Base-by-base conservation (phyloP, 176 grass and related monocot species). In the Oryza punctata region DNA sequence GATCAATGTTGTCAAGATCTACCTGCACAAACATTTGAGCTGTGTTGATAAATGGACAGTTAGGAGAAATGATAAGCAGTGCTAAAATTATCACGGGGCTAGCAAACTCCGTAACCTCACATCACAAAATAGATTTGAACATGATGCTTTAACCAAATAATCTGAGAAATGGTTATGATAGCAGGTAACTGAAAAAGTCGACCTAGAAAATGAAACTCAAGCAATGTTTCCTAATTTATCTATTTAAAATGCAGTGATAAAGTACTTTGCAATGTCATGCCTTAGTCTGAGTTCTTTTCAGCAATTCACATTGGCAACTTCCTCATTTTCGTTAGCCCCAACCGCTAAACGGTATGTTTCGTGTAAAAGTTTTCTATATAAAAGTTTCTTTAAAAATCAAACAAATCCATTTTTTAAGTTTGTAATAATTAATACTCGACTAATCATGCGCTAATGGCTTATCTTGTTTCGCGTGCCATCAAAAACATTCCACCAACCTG, bases 1-100 rank as follows among this genome's bases (percentile, higher is more conserved):
- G 33, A 71, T 99, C 83, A 21, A 99, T 72, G 77, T 94, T 77
- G 70, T 96, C 93, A 70, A 99, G 89, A 85, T 99, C 91, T 29
- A 99, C 96, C 93, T 94, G 88, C 83, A 73, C 44, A 84, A 5
- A 64, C 23, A 82, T 63, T 32, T 69, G 32, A 81, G 74, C 29
- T 23, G 57, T 35, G 63, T 29, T n/a, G 40, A 66, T 64, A 60
- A 40, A 16, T 61, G 28, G 35, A 60, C 23, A n/a, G 13, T 27
- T 30, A 32, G 12, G 14, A 76, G 15, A 12, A 43, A 65, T 4
- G 41, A 38, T 27, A 15, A 43, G 50, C 67, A 74, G 4, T 73
- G n/a, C 30, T 21, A 61, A 5, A 63, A 61, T 52, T 49, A 65
- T 65, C 5, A 79, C 28, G 65, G 26, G 50, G 57, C 28, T 65